Base-by-base conservation (phyloP, 805 yeast species). In the Kodamaea sagamina region DNA sequence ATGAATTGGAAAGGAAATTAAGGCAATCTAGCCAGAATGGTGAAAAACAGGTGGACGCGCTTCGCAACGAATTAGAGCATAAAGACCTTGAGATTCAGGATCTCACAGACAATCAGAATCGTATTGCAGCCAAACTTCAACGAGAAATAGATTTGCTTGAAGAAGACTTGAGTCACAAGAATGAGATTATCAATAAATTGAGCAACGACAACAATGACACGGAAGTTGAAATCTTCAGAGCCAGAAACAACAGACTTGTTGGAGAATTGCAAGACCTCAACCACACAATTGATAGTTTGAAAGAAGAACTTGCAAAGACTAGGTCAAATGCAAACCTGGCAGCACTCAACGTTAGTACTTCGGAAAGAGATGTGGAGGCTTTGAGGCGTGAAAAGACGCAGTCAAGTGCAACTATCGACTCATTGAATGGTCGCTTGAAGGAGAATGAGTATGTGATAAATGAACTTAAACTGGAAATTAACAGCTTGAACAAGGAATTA, bases 381-480 rank as follows among this genome's bases (percentile, higher is more conserved):
- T 46, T 37, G 25, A 46, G 44, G 61, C 26, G 52, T 57, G 42
- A 54, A 50, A 4, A 65, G 60, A 38, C 47, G 59, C 21, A 50
- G 53, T 19, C 48, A 56, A 1, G 44, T 59, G 27, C 46, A 16
- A 13, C 22, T 9, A 7, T 25, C 21, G 13, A 17, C 6, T 11
- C 24, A 5, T 34, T 43, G 31, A 43, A 39, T 12, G 28, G 11
- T 13, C 28, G 35, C 2, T 26, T 43, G 15, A 25, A 6, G 10
- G 45, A 39, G 1, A 39, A 28, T 29, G 48, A 42, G 7, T 34
- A 21, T 16, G 28, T 42, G 16, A 39, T 42, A 11, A 13, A 13
- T 31, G 42, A 39, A 24, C 39, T 46, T 12, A 39, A 26, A 25
- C 22, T 34, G 9, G 46, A 46, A 12, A 41, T 41, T 15, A 35